Percentiles rank a stretch among this genome's conserved stretches.
Evolutionary conservation across 768 basidiomycete species (phyloP).

Genomic region (Mycena polygramma): DNA sequence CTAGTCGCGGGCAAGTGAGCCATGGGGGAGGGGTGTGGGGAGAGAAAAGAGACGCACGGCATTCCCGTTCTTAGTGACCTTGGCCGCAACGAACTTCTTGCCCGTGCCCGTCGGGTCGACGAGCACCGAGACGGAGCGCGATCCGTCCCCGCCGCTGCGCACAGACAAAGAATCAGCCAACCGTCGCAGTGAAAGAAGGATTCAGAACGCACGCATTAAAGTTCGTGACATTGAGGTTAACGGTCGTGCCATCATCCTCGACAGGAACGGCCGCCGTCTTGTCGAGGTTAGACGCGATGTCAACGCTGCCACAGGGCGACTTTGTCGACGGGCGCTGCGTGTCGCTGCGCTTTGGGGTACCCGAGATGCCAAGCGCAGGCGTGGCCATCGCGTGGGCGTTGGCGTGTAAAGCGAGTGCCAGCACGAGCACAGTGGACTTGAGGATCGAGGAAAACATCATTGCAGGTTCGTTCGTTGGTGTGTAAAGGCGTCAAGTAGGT

Average conservation of each 20-base stretch:
- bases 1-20: too few relatives aligned
- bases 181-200: background rate
- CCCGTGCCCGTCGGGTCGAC: conserved; percentile 30
- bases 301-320: conserved; percentile 25
- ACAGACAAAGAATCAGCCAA: background rate
- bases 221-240: conserved; percentile 32
- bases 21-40: too few relatives aligned
- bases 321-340: conserved; percentile 24
- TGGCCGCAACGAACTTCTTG: conserved; percentile 28
- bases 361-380: conserved; percentile 31
- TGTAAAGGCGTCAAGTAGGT: background rate
- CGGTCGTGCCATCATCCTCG: conserved; percentile 21
- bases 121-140: conserved; percentile 26
- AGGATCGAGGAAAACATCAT: conserved; percentile 28
- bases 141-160: conserved; percentile 31
- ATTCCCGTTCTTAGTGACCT: conserved; percentile 31
- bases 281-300: conserved; percentile 32
- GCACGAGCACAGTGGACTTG: conserved; percentile 13
- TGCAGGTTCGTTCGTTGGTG: background rate
- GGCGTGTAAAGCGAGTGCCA: conserved; percentile 11
- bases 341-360: conserved; percentile 21
- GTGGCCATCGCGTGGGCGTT: conserved; percentile 32
- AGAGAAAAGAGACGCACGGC: background rate
- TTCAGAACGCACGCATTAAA: conserved; percentile 31
- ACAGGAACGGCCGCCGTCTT: conserved; percentile 24